Percentiles rank a stretch among this genome's conserved stretches.
Evolutionary conservation across 2,329 filamentous ascomycete species (phyloP).

Genomic region (Trichophaea hybrida): DNA sequence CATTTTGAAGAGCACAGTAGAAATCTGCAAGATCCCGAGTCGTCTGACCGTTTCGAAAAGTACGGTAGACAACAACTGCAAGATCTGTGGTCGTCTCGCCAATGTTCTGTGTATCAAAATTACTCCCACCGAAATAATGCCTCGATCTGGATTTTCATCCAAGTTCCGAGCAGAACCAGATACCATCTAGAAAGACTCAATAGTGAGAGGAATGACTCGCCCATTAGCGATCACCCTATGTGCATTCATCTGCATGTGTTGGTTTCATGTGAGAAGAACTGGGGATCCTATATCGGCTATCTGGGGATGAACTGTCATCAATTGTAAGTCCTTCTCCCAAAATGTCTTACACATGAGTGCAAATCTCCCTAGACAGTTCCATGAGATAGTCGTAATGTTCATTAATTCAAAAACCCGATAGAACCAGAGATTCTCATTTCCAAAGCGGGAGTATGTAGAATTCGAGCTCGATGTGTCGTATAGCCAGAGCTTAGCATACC

Average conservation of each 20-base stretch:
- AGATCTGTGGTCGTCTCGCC: conserved; percentile 5
- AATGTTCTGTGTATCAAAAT: conserved; percentile 3
- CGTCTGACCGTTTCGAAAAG: too few relatives aligned
- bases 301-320: neutral
- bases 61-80: too few relatives aligned
- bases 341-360: neutral
- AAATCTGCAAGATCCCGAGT: too few relatives aligned
- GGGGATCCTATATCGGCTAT: neutral
- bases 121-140: neutral
- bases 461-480: neutral
- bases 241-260: neutral
- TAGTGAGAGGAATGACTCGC: neutral
- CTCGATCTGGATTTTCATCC: conserved; percentile 1
- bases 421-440: neutral
- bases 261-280: conserved; percentile 1
- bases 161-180: neutral
- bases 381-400: neutral
- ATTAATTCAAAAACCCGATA: neutral
- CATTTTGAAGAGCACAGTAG: neutral
- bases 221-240: neutral
- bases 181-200: neutral
- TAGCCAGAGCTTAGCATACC: neutral
- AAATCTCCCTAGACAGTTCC: neutral
- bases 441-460: neutral
- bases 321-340: neutral